Percentiles rank a stretch among this genome's conserved stretches.
These are phyloP conservation scores for Cercophora newfieldiana DNA, from an alignment of 495 filamentous ascomycete genomes.

Conservation along the genomic window DNA sequence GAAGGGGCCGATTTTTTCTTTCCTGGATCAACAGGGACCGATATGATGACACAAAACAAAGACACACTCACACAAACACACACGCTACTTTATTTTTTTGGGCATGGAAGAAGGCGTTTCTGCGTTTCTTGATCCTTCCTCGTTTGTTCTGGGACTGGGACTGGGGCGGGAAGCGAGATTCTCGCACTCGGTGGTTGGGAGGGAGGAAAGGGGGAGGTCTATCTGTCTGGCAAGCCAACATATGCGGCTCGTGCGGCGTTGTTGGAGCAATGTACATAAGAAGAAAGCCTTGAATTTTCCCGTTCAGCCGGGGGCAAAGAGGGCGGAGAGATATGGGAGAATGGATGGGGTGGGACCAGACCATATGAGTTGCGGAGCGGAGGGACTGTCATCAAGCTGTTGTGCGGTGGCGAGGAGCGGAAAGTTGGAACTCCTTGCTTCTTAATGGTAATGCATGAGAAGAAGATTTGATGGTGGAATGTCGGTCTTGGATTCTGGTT, in stretches of 20 bases:
- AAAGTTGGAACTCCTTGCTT: not conserved
- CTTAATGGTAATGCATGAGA: slow-evolving; percentile 11
- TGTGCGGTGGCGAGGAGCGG: not conserved
- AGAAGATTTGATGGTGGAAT: not conserved
- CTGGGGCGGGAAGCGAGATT: not conserved
- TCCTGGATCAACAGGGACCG: not conserved
- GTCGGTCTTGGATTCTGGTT: not conserved
- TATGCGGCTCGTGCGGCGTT: not conserved
- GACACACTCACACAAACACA: not conserved
- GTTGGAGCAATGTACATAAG: not conserved
- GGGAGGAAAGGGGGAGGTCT: not conserved
- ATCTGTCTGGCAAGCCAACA: not conserved
- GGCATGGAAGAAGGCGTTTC: not conserved
- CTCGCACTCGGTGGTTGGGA: not conserved
- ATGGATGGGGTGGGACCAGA: not conserved
- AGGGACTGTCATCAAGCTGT: not conserved
- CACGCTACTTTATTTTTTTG: not conserved
- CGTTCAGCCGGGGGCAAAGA: not conserved
- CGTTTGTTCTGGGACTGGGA: not conserved
- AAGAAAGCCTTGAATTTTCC: not conserved
- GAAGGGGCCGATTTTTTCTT: not conserved
- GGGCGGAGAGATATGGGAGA: not conserved
- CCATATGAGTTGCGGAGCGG: not conserved
- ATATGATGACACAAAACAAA: not conserved
- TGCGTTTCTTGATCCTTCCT: not conserved